These are phyloP conservation scores for Pseudogymnoascus sp. DNA, from an alignment of 2,329 filamentous ascomycete genomes.

Conservation along the genomic window DNA sequence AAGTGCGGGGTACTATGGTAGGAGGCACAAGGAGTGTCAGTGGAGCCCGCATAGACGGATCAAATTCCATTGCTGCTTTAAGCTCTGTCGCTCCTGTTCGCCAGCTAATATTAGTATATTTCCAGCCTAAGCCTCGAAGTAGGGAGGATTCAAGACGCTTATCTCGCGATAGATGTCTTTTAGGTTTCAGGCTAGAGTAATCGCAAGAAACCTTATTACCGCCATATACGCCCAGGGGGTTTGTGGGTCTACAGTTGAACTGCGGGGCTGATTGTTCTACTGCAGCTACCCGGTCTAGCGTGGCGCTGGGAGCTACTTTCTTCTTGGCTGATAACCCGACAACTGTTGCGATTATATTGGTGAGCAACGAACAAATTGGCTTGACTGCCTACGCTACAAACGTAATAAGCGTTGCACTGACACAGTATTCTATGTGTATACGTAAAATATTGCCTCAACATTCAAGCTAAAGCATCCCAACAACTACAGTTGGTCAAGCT, in stretches of 20 bases:
- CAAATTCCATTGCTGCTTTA: too few species aligned
- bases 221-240: neutral
- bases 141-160: too few species aligned
- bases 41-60: too few species aligned
- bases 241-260: neutral
- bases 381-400: neutral
- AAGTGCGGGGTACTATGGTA: neutral
- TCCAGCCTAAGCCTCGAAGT: too few species aligned
- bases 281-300: neutral
- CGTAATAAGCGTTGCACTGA: too few species aligned
- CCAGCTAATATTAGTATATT: too few species aligned
- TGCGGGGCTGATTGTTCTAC: too few species aligned
- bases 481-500: neutral
- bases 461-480: too few species aligned
- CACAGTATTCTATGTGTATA: neutral
- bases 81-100: too few species aligned
- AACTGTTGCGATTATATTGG: neutral
- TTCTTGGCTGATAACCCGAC: neutral
- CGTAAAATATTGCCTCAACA: neutral
- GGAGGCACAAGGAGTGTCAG: too few species aligned
- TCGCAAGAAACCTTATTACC: neutral
- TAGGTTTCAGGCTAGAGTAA: neutral
- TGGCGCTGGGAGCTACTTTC: neutral
- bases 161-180: too few species aligned
- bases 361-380: neutral